These are phyloP conservation scores for Arabidopsis suecica DNA, from an alignment of 345 rosid genomes.

Conservation along the genomic window DNA sequence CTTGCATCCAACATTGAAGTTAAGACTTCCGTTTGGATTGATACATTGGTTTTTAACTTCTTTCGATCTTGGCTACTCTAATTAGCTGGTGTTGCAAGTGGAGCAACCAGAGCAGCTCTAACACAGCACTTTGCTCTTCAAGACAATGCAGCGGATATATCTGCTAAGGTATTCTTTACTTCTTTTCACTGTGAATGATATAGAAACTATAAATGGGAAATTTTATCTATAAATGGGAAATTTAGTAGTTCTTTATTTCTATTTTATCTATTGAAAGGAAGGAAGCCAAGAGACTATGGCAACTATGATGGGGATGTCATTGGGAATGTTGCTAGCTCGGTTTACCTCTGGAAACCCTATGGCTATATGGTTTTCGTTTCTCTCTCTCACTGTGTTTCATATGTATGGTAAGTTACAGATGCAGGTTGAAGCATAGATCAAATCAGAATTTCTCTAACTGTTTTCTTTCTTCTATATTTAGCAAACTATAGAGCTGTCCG, in stretches of 20 bases:
- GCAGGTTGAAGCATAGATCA: not conserved
- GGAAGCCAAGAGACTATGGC: constrained; percentile 98
- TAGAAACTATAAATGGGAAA: not conserved
- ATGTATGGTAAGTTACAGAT: constrained; percentile 77
- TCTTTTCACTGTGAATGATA: constrained; percentile 27
- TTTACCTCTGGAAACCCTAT: constrained; percentile 74
- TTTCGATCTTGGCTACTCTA: not conserved
- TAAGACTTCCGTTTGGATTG: not conserved
- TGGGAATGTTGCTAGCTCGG: constrained; percentile 89
- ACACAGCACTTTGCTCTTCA: constrained; percentile 97
- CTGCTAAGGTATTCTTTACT: constrained; percentile 70
- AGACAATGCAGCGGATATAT: constrained; percentile 93
- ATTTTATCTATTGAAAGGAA: constrained; percentile 54
- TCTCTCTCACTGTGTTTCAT: constrained; percentile 81
- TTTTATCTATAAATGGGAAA: not conserved
- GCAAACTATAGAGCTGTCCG: constrained; percentile 95
- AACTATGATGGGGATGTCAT: constrained; percentile 92
- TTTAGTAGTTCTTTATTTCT: not conserved
- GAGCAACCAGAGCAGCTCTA: constrained; percentile 98
- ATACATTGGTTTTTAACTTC: not conserved
- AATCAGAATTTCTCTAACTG: not conserved
- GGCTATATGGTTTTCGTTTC: constrained; percentile 82
- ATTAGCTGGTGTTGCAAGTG: constrained; percentile 97
- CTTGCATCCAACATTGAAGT: constrained; percentile 1
- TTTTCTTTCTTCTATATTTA: constrained; percentile 34